phyloP scores from a whole-genome alignment of 2,329 filamentous ascomycete genomes.

The Xylariaceae sp. region DNA sequence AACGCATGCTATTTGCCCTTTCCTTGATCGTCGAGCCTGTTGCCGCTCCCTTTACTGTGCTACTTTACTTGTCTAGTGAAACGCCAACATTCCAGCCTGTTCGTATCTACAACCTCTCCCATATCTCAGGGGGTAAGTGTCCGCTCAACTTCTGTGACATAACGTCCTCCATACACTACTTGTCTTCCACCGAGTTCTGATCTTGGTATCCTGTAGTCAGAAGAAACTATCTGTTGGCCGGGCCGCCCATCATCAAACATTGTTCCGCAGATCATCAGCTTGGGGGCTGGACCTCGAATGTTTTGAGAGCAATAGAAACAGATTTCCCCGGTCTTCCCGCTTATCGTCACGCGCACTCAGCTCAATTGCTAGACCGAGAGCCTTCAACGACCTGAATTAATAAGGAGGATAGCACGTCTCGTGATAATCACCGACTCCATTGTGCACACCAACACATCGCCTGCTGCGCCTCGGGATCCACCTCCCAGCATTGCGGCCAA shows the following conservation, averaged over 20 bases:
- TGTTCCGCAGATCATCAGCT: conserved; percentile 35
- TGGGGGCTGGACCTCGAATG: conserved; percentile 30
- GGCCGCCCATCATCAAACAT: conserved; percentile 16
- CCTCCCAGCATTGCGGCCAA: conserved; percentile 4
- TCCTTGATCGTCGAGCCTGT: too few species aligned
- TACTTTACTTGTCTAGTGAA: too few species aligned
- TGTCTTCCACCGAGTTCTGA: conserved; percentile 29
- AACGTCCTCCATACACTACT: conserved; percentile 30
- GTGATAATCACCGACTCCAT: too few species aligned
- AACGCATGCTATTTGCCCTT: too few species aligned
- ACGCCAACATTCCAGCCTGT: conserved; percentile 7
- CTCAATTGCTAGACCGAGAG: too few species aligned
- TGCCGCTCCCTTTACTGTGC: too few species aligned
- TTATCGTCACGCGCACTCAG: conserved; percentile 6
- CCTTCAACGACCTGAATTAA: too few species aligned
- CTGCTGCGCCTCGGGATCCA: conserved; percentile 19
- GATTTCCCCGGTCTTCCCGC: conserved; percentile 6
- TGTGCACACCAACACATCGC: too few species aligned
- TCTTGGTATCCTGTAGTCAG: conserved; percentile 13
- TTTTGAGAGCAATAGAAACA: conserved; percentile 19
- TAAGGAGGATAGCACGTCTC: too few species aligned
- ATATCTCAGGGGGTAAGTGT: too few species aligned
- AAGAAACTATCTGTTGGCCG: conserved; percentile 4
- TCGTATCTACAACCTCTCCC: background rate
- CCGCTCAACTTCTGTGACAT: conserved; percentile 40